Percentiles rank a stretch among this genome's conserved stretches.
Evolutionary conservation across 139 green algal genomes (phyloP).

Genomic region (Coelastrella sp.): DNA sequence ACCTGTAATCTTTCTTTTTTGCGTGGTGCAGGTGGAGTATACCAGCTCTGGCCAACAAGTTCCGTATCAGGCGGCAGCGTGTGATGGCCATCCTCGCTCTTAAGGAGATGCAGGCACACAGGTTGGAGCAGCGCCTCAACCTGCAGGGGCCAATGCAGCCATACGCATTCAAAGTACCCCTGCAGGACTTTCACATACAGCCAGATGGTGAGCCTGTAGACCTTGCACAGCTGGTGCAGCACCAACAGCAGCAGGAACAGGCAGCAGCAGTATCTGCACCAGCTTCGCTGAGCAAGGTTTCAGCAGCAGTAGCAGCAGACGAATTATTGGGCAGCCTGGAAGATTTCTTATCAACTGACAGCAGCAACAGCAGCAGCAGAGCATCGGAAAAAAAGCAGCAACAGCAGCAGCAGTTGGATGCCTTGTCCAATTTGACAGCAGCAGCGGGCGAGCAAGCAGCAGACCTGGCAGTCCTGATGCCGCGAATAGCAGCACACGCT

Average conservation of each 20-base stretch:
- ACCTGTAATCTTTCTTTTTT: not conserved
- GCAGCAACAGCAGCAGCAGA: not conserved
- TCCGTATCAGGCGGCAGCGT: slow-evolving; percentile 63
- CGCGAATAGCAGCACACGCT: slow-evolving; percentile 9
- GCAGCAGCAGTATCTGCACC: slow-evolving; percentile 28
- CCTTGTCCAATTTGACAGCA: slow-evolving; percentile 11
- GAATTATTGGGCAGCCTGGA: not conserved
- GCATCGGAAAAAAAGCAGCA: not conserved
- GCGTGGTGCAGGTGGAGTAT: slow-evolving; percentile 61
- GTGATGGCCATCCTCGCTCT: slow-evolving; percentile 68
- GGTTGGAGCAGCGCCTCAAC: slow-evolving; percentile 36
- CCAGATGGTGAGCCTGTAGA: slow-evolving; percentile 44
- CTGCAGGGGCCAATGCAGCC: slow-evolving; percentile 50
- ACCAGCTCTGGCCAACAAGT: slow-evolving; percentile 63
- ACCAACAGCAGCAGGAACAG: slow-evolving; percentile 21
- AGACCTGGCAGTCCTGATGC: slow-evolving; percentile 42
- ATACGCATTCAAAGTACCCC: slow-evolving; percentile 50
- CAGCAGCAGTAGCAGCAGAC: slow-evolving; percentile 35
- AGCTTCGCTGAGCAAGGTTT: not conserved
- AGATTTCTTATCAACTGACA: slow-evolving; percentile 25
- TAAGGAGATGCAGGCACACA: slow-evolving; percentile 69
- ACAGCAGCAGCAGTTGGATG: slow-evolving; percentile 21
- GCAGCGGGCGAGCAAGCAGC: slow-evolving; percentile 22
- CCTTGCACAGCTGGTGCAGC: slow-evolving; percentile 23
- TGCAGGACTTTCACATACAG: slow-evolving; percentile 53